Evolutionary conservation across 495 filamentous ascomycete species (phyloP), one percentile per base, ranked within the genome.

Genomic region (Tirmania nivea): DNA sequence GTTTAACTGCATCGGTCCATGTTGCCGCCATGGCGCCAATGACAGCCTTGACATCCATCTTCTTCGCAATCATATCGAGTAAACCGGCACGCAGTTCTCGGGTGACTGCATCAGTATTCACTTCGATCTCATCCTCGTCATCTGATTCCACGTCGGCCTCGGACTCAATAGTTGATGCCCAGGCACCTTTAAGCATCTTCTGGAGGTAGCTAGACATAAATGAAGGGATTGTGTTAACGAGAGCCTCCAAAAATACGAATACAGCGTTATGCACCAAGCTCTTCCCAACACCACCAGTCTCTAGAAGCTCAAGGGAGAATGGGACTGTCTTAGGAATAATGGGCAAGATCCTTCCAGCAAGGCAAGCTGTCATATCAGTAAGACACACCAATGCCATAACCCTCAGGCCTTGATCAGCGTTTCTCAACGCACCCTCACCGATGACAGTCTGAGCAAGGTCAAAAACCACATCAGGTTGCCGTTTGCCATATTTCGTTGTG

Each of bases 401-500:
- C 19, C 81, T 80, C 34, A 95, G 75, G 45, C 75, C 75, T 54
- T 74, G 70, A 60, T 92, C 84, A 5, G 73, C 65, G 62, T 80
- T 79, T 42, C 80, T 81, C 25, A 96, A 73, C 56, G 83, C 88
- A 55, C 82, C 70, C 35, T 74, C 67, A 48, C 84, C 77, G n/a
- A 70, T 68, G 35, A 78, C 74, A 6, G 73, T 71, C 55, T 77
- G 77, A 1, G 78, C 70, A 59, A 89, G n/a, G 12, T 25, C 25
- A 6, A 19, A 19, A 21, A 50, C 20, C 5, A 50, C 12, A 17
- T 36, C 31, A 14, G 39, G 58, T 11, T 61, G 83, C 61, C 82
- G 85, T 67, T 88, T 89, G 52, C 90, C 90, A 63, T 92, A 94
- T 63, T 84, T 84, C 67, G 92, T 85, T 9, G 83, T 76, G 52